Evolutionary conservation across 768 basidiomycete genomes (phyloP), one percentile per base, ranked within the genome.

Genomic region (Lenzites betulinus): DNA sequence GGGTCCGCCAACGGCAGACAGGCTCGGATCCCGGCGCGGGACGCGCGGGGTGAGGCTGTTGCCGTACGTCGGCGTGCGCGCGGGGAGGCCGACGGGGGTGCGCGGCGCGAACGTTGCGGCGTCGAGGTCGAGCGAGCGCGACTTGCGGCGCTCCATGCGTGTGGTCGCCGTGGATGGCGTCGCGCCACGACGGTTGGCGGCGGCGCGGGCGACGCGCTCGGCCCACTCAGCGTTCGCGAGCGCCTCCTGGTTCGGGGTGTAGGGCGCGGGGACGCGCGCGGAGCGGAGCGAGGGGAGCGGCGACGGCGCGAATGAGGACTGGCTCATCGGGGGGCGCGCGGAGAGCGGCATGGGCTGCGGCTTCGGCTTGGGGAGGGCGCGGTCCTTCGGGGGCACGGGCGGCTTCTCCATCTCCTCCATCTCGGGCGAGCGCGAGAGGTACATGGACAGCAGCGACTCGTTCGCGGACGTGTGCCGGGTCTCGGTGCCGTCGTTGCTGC

Each of bases 371-470:
- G 26, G 64, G 33, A 33, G 52, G 15, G 54, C 23, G 20, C 59
- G 57, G 26, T 64, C 60, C 42, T 66, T 50, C 7, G 58, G 59
- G 3, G 68, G 70, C 15, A 58, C 62, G 2, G 57, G 44, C 9
- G 65, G 69, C 39, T 59, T 58, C 15, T 61, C 52, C 49, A 63
- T 58, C 12, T 52, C 53, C 8, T 41, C 48, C 3, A 46, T 15
- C 9, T 59, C 53, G 0, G 70, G 54, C 3, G 65, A 44, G 13
- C 62, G 63, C 7, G 67, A 70, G 23, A 66, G 55, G 61, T 71
- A 72, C 71, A 72, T 69, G 61, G 63, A 69, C 51, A 72, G 60
- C 33, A 73, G 41, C 15, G 71, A 72, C 62, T 72, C 61, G 42
- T 58, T 51, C 42, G 59, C 60, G 8, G 60, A 60, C 1, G 59